phyloP scores from a whole-genome alignment of 2,329 filamentous ascomycete species.

The Exophiala sp. region DNA sequence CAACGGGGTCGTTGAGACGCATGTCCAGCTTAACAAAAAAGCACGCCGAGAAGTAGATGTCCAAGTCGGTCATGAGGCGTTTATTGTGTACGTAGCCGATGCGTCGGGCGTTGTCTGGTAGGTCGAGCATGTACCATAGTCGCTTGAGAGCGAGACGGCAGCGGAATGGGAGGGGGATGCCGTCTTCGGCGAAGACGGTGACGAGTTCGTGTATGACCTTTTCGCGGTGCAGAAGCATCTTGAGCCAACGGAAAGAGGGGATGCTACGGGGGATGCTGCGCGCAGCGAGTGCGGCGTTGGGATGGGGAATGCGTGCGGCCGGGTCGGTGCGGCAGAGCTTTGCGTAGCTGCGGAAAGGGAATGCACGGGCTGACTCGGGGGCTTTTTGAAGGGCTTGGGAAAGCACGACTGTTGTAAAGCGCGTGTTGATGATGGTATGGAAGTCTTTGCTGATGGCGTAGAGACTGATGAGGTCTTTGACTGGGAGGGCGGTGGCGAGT shows the following conservation, averaged over 20 bases:
- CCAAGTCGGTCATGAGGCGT: constrained; percentile 54
- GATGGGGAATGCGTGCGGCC: constrained; percentile 38
- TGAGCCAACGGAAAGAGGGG: constrained; percentile 64
- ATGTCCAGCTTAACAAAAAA: constrained; percentile 72
- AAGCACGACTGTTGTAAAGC: constrained; percentile 58
- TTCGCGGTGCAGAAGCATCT: constrained; percentile 62
- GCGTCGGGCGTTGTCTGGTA: constrained; percentile 56
- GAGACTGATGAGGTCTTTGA: constrained; percentile 59
- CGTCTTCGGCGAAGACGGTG: constrained; percentile 56
- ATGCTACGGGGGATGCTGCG: constrained; percentile 46
- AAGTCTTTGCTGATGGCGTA: constrained; percentile 64
- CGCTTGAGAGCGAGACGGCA: constrained; percentile 56
- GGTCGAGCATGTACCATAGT: constrained; percentile 71
- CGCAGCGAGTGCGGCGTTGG: constrained; percentile 36
- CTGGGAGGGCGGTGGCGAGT: constrained; percentile 53
- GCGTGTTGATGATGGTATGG: constrained; percentile 57
- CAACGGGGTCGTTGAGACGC: constrained; percentile 62
- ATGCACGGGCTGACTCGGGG: constrained; percentile 55
- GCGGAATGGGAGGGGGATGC: constrained; percentile 53
- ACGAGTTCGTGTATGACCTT: constrained; percentile 59
- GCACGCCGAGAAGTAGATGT: constrained; percentile 60
- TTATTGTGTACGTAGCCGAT: constrained; percentile 52
- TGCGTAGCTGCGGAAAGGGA: constrained; percentile 59
- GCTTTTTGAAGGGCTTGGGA: constrained; percentile 54
- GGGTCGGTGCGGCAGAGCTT: constrained; percentile 60